A percentile compares a stretch with the other conserved stretches of the same genome.
These are phyloP conservation scores for Ceratobasidium sp. DNA, from an alignment of 1,284 basidiomycete species.

Conservation along the genomic window DNA sequence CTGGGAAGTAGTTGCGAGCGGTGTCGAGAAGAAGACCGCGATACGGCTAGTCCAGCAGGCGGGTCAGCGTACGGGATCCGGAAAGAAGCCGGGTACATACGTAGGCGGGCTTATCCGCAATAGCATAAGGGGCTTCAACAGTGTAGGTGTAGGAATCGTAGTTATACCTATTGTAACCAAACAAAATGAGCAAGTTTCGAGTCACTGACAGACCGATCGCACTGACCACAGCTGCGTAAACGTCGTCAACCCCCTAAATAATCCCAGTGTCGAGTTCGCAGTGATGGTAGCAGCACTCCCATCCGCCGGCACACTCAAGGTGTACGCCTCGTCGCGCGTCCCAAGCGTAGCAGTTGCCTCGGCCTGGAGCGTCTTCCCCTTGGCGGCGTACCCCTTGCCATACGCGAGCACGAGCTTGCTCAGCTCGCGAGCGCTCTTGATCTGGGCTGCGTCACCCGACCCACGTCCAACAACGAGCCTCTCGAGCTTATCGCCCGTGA, in stretches of 20 bases:
- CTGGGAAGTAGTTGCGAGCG: slow-evolving; percentile 72
- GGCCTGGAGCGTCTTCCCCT: slow-evolving; percentile 52
- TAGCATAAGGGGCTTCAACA: slow-evolving; percentile 67
- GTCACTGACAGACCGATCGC: slow-evolving; percentile 46
- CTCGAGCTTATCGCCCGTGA: slow-evolving; percentile 61
- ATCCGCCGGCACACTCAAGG: slow-evolving; percentile 68
- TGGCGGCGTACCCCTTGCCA: slow-evolving; percentile 6
- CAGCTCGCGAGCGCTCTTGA: slow-evolving; percentile 54
- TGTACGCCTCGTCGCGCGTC: slow-evolving; percentile 73
- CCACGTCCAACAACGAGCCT: slow-evolving; percentile 65
- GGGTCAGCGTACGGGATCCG: neutral
- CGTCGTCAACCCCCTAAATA: slow-evolving; percentile 84
- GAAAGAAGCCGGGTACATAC: slow-evolving; percentile 54
- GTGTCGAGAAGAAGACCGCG: slow-evolving; percentile 89
- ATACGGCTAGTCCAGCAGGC: slow-evolving; percentile 64
- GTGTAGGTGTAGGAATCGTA: slow-evolving; percentile 64
- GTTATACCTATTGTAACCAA: slow-evolving; percentile 64
- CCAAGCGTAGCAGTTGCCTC: slow-evolving; percentile 68
- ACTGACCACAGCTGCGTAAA: slow-evolving; percentile 74
- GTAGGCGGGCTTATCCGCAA: slow-evolving; percentile 70
- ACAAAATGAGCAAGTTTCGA: slow-evolving; percentile 1
- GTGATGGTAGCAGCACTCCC: slow-evolving; percentile 69
- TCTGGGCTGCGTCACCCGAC: slow-evolving; percentile 55
- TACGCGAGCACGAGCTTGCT: slow-evolving; percentile 40
- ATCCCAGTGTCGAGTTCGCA: slow-evolving; percentile 78